Base-by-base conservation (phyloP, 805 yeast species). In the Barnettozyma sp. region DNA sequence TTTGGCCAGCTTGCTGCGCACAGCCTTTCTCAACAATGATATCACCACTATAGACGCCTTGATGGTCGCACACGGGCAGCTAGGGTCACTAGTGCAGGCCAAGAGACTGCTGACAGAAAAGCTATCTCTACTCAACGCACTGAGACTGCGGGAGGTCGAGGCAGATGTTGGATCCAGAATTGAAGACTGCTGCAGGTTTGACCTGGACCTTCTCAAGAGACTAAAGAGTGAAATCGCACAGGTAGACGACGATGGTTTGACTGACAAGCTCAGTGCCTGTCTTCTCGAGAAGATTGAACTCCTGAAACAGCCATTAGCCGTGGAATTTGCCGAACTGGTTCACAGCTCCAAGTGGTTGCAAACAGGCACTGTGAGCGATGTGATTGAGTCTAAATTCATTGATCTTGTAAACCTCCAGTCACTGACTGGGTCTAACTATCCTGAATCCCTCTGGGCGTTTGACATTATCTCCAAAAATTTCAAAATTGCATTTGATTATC, bases 391-490 rank as follows among this genome's bases (percentile, higher is more conserved):
- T 3, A n/a, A 27, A 3, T 49, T 48, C 35, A 24, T 17, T 1
- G 31, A 46, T 7, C 38, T 45, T 1, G 22, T 47, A 13, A 40
- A 50, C 19, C 25, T 47, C 8, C 51, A 51, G 27, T 44, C 52
- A 3, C 22, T 45, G 4, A 17, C 26, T 4, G 25, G 26, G 2
- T 33, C 42, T 1, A 8, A 12, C 3, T 45, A 68, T 42, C 74
- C 73, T 1, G 53, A 57, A 2, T 46, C 70, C 0, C 60, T 72
- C 61, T 73, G 78, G 77, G 77, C 72, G 2, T 55, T 73, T 15
- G 68, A 66, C 23, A 46, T 62, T 0, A 49, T 75, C 7, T 54
- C 76, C 1, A 56, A 63, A 19, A 72, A 72, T 25, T 65, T 74
- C 41, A 51, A 57, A 12, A 49, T 63, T 6, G 62, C 79, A 34